Conservation (phyloP, 1,284 basidiomycete species). For the Ustilago sp. region DNA sequence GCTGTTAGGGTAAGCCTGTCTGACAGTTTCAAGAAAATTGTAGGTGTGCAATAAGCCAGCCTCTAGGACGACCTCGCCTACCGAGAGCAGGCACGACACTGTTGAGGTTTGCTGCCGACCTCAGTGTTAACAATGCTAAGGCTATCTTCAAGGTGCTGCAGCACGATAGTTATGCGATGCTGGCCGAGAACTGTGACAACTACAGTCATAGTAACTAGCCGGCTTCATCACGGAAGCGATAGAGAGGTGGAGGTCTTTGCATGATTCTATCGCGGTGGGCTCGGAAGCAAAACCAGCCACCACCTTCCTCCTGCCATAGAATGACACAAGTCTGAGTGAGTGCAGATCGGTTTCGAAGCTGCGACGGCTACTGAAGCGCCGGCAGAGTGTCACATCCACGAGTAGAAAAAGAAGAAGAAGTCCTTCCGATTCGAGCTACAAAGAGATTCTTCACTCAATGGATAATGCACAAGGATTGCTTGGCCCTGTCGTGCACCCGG, state of each 20-base stretch:
- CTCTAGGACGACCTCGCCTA: no score
- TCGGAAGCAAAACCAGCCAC: background rate
- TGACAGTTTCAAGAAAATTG: background rate
- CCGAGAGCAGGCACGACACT: no score
- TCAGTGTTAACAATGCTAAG: no score
- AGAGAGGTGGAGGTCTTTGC: slow-evolving; percentile 7
- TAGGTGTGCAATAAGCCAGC: no score
- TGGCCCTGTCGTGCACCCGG: background rate
- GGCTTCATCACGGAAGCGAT: slow-evolving; percentile 4
- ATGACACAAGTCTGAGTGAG: background rate
- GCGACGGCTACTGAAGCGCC: background rate
- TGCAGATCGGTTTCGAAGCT: background rate
- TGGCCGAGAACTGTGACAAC: background rate
- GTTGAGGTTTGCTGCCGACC: no score
- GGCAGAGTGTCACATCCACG: background rate
- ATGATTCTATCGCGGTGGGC: slow-evolving; percentile 5
- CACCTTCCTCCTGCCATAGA: background rate
- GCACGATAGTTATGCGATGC: no score
- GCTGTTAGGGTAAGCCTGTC: background rate
- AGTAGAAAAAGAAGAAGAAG: background rate
- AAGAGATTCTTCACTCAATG: background rate
- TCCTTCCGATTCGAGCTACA: background rate
- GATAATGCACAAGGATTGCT: background rate
- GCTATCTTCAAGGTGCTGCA: no score
- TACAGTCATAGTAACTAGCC: background rate